Base-by-base conservation (phyloP, 257 asterid species). In the Fraxinus quadrangulata region DNA sequence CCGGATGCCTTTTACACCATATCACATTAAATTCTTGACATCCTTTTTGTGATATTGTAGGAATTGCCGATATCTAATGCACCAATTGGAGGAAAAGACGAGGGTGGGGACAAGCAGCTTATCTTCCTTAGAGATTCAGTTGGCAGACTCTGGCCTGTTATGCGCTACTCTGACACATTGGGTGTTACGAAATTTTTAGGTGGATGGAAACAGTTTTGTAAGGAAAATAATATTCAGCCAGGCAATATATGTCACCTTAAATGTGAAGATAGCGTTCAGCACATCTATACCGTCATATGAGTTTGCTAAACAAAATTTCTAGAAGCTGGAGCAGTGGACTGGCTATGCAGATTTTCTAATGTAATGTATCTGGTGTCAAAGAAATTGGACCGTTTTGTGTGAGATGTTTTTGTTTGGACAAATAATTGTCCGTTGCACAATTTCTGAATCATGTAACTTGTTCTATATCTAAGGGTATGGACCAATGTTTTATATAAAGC, bases 121-220 rank as follows among this genome's bases (percentile, higher is more conserved):
- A 81, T 85, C 9, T 79, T n/a, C 78, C 80, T 87, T 61, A 81
- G 79, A 72, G 83, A 65, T 72, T 34, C 91, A 10, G 24, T 2
- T 8, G 66, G 77, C 67, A 72, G 75, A 82, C 75, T 79, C 5
- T 75, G 78, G 83, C 88, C 86, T 2, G 67, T 85, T 51, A 19
- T 3, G 3, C 33, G 75, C 30, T 75, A 79, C 78, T 77, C 12
- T 0, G 75, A 65, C 9, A 17, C 30, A 70, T 36, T 3, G 3
- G 63, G 36, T 59, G 40, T 76, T 2, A 79, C 56, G 36, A 83
- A 75, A 17, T n/a, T 56, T 17, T 6, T 56, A 56, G 26, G 21
- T 19, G 66, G 66, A 56, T 56, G 26, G 66, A n/a, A 56, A 56
- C 10, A 19, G 6, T 56, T 56, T 56, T 56, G 66, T 2, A 4